Conservation (phyloP, 805 yeast genomes). For the Starmerella scarabaei region DNA sequence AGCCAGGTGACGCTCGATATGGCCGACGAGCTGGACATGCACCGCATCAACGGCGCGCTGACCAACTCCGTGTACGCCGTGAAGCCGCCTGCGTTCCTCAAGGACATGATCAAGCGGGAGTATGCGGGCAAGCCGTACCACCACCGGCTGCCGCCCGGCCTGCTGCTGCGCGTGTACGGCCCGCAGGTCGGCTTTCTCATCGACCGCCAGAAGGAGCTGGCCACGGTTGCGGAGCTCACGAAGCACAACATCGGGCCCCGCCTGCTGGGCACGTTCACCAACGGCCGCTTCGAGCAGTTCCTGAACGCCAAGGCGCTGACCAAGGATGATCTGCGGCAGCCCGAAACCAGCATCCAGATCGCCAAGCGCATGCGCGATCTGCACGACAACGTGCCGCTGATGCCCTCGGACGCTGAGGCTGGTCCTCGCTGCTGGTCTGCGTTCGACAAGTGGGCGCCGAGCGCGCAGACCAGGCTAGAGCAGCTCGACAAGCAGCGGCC, state of each 20-base stretch:
- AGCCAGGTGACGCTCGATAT: slow-evolving; percentile 35
- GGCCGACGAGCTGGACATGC: slow-evolving; percentile 37
- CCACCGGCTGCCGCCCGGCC: slow-evolving; percentile 37
- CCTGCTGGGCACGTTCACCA: slow-evolving; percentile 73
- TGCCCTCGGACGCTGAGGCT: slow-evolving; percentile 38
- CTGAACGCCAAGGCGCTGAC: slow-evolving; percentile 69
- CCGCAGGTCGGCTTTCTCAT: slow-evolving; percentile 73
- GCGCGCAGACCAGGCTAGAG: slow-evolving; percentile 35
- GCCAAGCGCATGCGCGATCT: slow-evolving; percentile 95
- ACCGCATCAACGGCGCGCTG: slow-evolving; percentile 79
- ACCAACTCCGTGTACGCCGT: slow-evolving; percentile 81
- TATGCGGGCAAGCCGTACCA: slow-evolving; percentile 23
- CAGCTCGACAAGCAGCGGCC: slow-evolving; percentile 30
- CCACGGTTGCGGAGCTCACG: slow-evolving; percentile 59
- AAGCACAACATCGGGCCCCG: slow-evolving; percentile 75
- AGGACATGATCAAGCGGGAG: slow-evolving; percentile 27
- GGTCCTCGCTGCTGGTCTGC: slow-evolving; percentile 59
- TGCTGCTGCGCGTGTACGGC: slow-evolving; percentile 77
- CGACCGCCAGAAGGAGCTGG: slow-evolving; percentile 71
- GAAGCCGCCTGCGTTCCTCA: slow-evolving; percentile 37
- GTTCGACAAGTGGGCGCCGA: slow-evolving; percentile 56
- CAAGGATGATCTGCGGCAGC: slow-evolving; percentile 58
- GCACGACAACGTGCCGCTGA: slow-evolving; percentile 64
- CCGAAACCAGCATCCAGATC: slow-evolving; percentile 65
- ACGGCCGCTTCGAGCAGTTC: slow-evolving; percentile 91